phyloP scores from a whole-genome alignment of 257 asterid genomes.

The Nicotiana tabacum region DNA sequence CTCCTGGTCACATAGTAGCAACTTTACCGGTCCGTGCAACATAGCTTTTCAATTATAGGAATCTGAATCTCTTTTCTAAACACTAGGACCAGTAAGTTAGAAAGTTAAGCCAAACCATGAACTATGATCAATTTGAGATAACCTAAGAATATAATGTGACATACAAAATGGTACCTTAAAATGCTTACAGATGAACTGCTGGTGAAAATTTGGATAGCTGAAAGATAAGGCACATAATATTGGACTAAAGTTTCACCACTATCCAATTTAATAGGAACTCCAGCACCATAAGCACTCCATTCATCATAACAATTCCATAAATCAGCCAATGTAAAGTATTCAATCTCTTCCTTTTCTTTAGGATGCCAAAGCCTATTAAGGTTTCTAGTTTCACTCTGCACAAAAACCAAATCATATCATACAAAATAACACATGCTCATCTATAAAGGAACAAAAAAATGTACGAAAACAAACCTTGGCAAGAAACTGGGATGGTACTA shows the following conservation, averaged over 20 bases:
- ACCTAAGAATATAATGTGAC: background rate
- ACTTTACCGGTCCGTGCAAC: no score
- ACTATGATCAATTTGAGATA: background rate
- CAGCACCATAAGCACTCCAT: constrained; percentile 97
- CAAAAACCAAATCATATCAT: background rate
- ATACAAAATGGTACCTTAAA: constrained; percentile 48
- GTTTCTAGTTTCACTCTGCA: constrained; percentile 72
- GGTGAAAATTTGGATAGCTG: constrained; percentile 93
- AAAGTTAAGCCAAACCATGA: background rate
- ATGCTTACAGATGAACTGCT: constrained; percentile 57
- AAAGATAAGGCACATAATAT: constrained; percentile 87
- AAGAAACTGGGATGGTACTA: constrained; percentile 36
- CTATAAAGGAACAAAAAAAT: background rate
- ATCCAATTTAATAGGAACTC: constrained; percentile 65
- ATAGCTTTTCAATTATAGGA: background rate
- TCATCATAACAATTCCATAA: constrained; percentile 85
- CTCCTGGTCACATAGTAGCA: no score
- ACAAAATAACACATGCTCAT: background rate
- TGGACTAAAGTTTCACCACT: constrained; percentile 66
- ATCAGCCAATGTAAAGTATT: constrained; percentile 75
- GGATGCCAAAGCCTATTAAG: constrained; percentile 96
- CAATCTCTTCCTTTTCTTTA: constrained; percentile 71
- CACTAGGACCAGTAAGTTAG: background rate
- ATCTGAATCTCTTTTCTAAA: background rate
- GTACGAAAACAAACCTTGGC: constrained; percentile 26